Percentiles rank a stretch among this genome's conserved stretches.
Evolutionary conservation across 2,329 filamentous ascomycete genomes (phyloP).

Genomic region (Coccinonectria pachysandricola): DNA sequence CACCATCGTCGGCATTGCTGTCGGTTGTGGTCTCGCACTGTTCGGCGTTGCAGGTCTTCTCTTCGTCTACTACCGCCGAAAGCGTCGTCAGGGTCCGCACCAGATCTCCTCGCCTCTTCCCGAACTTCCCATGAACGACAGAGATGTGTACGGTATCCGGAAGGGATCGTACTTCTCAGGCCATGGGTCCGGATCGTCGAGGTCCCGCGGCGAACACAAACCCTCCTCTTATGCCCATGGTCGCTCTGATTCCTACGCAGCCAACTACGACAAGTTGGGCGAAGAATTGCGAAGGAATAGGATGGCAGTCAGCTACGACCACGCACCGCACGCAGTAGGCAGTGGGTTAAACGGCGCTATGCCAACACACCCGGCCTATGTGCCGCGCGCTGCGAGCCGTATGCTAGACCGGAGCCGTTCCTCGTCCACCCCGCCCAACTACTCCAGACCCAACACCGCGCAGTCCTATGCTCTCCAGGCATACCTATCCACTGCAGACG

Average conservation of each 20-base stretch:
- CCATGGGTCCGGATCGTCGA: conserved; percentile 2
- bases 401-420: neutral
- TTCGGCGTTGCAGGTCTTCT: conserved; percentile 34
- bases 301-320: conserved; percentile 6
- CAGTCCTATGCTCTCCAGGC: conserved; percentile 24
- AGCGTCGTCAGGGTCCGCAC: neutral
- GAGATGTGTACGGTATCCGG: conserved; percentile 4
- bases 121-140: conserved; percentile 6
- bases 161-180: conserved; percentile 6
- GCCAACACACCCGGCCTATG: conserved; percentile 8
- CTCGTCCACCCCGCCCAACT: conserved; percentile 1
- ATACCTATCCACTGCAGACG: conserved; percentile 25
- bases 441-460: conserved; percentile 12
- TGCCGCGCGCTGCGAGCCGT: conserved; percentile 5
- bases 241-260: conserved; percentile 5
- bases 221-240: conserved; percentile 3
- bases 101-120: conserved; percentile 7
- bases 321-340: conserved; percentile 5
- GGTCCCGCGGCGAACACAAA: conserved; percentile 4
- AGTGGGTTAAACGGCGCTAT: conserved; percentile 5
- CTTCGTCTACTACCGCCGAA: conserved; percentile 34
- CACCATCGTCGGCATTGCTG: conserved; percentile 43
- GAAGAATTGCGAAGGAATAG: neutral
- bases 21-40: conserved; percentile 35
- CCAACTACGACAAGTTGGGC: conserved; percentile 5